A percentile compares a stretch with the other conserved stretches of the same genome.
Conservation (phyloP, 768 basidiomycete species). For the Dictyophora rubrovolvata region DNA sequence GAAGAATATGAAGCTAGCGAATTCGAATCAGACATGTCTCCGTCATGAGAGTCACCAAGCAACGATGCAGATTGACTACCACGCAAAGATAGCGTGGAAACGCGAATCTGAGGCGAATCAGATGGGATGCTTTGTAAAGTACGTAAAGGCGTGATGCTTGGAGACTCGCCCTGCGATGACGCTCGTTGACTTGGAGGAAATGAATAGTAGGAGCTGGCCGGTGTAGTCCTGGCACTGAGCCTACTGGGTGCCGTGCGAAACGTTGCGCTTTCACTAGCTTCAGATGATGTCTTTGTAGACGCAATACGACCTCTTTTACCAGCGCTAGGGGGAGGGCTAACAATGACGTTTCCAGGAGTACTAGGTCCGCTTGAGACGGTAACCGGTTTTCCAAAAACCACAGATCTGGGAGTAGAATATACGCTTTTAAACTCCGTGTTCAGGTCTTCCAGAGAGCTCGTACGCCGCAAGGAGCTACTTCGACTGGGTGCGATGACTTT, state of each 20-base stretch:
- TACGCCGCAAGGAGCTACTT: conserved; percentile 47
- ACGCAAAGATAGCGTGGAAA: conserved; percentile 44
- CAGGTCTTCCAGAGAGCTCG: conserved; percentile 72
- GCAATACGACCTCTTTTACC: conserved; percentile 20
- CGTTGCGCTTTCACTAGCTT: conserved; percentile 36
- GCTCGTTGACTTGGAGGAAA: neutral
- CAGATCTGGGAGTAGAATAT: conserved; percentile 23
- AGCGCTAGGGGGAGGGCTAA: conserved; percentile 35
- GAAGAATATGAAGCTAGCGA: conserved; percentile 1
- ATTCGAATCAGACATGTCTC: conserved; percentile 13
- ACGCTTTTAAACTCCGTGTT: conserved; percentile 46
- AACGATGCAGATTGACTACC: conserved; percentile 46
- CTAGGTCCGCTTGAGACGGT: conserved; percentile 59
- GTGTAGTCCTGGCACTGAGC: conserved; percentile 1
- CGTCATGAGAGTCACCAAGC: conserved; percentile 43
- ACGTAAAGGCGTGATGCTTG: neutral
- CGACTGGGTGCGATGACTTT: conserved; percentile 63
- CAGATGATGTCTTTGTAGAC: conserved; percentile 17
- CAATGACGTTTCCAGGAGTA: conserved; percentile 31
- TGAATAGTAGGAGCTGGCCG: conserved; percentile 8
- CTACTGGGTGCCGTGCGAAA: conserved; percentile 30
- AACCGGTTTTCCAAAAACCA: conserved; percentile 50
- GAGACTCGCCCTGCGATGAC: neutral
- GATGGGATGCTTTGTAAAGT: neutral
- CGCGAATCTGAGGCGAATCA: conserved; percentile 30